Evolutionary conservation across 352 stramenopile genomes (phyloP), one percentile per base, ranked within the genome.

Genomic region (Phytophthora sp.): DNA sequence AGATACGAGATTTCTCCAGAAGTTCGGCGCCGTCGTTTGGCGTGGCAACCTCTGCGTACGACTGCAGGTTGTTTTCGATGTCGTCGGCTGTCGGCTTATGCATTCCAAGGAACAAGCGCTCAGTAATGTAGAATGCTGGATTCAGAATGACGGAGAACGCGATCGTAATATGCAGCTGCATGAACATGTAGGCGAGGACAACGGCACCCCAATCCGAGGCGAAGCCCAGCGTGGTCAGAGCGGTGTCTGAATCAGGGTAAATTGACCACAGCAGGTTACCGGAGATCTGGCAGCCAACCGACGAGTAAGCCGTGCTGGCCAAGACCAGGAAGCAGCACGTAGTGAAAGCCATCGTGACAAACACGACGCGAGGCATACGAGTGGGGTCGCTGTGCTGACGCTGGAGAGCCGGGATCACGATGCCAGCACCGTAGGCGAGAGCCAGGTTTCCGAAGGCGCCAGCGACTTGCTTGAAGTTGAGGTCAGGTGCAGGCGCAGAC

Each of bases 321-420:
- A 80, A 52, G 18, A 69, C 63, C 38, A 76, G 50, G 69, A 78
- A 77, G 39, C 75, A 62, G 18, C 36, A 49, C 7, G 73, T 77
- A 3, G 74, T 63, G 38, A 88, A 73, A 0, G 69, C 65, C 20
- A 79, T 79, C 51, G 85, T 79, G 23, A 80, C 55, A 24, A 80
- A 73, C 27, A 64, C 44, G 24, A 57, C 56, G n/a, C 56, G 44
- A 15, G 56, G 44, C 56, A 64, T 57, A 7, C 56, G 56, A 36
- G 56, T 64, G 4, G 56, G 56, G 56, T 64, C 44, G 31, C 56
- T 64, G 44, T 64, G 56, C 21, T 64, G 56, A 35, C 56, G n/a
- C n/a, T n/a, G n/a, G n/a, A n/a, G n/a, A n/a, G n/a, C n/a, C n/a
- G n/a, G n/a, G n/a, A n/a, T n/a, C 29, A 63, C 55, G 24, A 63